These are phyloP conservation scores for Yarrowia sp. DNA, from an alignment of 805 yeast species.

Conservation along the genomic window DNA sequence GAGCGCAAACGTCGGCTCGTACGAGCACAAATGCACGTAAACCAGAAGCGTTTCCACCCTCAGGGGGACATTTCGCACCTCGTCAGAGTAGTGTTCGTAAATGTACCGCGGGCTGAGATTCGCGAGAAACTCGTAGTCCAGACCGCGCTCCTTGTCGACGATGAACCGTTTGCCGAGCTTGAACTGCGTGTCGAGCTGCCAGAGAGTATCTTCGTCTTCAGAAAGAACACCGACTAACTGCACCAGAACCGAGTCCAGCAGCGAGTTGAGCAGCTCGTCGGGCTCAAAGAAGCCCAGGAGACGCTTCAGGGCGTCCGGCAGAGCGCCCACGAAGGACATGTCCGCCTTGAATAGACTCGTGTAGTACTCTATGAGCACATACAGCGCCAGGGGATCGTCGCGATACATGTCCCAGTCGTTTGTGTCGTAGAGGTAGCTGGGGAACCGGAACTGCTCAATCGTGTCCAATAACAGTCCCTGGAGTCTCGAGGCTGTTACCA, in stretches of 20 bases:
- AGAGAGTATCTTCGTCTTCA: background rate
- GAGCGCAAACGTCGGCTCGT: background rate
- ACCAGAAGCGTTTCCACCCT: background rate
- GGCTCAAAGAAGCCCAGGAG: slow-evolving; percentile 6
- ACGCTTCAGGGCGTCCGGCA: background rate
- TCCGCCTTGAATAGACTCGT: slow-evolving; percentile 13
- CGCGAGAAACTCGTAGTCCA: slow-evolving; percentile 7
- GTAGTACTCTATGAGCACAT: slow-evolving; percentile 15
- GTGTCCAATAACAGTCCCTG: background rate
- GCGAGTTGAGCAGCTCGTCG: background rate
- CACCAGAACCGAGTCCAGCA: slow-evolving; percentile 1
- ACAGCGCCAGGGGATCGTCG: slow-evolving; percentile 16
- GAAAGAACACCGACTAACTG: background rate
- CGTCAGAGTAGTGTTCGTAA: background rate
- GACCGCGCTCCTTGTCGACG: slow-evolving; percentile 4
- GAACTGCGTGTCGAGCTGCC: background rate
- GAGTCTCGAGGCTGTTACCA: background rate
- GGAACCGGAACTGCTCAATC: background rate
- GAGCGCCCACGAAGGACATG: background rate
- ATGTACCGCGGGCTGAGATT: background rate
- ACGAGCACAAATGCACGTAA: background rate
- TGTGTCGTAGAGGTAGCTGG: slow-evolving; percentile 1
- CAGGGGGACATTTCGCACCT: background rate
- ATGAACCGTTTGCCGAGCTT: slow-evolving; percentile 3
- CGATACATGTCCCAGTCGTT: background rate